Base-by-base conservation (phyloP, 805 yeast genomes). In the Candida vartiovaarae region DNA sequence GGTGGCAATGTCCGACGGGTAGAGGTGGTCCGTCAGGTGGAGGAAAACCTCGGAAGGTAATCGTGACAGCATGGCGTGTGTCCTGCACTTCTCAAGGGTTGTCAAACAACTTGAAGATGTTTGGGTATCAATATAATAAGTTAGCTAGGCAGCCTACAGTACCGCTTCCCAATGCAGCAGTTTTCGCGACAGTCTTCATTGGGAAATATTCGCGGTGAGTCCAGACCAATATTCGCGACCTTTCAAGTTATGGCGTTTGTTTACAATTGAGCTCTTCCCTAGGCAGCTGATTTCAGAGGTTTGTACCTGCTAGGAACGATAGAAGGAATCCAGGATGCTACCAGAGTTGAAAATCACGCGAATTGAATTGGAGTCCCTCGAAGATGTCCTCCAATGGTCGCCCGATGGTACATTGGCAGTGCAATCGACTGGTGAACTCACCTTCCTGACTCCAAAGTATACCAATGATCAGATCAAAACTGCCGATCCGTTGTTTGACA, bases 371-470 rank as follows among this genome's bases (percentile, higher is more conserved):
- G 8, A 30, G 0, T 40, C 42, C 4, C 38, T 42, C 5, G 5
- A 35, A 27, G 50, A 52, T 15, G 48, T 39, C 2, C 29, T 58
- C 2, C 34, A 45, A 11, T 58, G 62, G 62, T 36, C 58, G 1
- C 46, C 51, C 2, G 53, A 54, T 37, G 62, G 62, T 1, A 47
- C 54, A 9, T 23, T 58, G n/a, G 58, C 52, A 6, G 6, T 58
- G 6, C 54, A 57, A 42, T 50, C 59, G 1, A 8, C 32, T 2
- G 44, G 48, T 10, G 53, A 54, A 29, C 27, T 57, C 11, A 54
- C 58, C 1, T 20, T 58, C 8, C 32, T 54, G 11, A 45, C 41
- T 3, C 58, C 62, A 8, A 57, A 47, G 39, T 52, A 55, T 27
- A 41, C 32, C 29, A 43, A 51, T 10, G 43, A 44, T 7, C 39